phyloP scores from a whole-genome alignment of 2,329 filamentous ascomycete species.

The Pseudogymnoascus sp. region DNA sequence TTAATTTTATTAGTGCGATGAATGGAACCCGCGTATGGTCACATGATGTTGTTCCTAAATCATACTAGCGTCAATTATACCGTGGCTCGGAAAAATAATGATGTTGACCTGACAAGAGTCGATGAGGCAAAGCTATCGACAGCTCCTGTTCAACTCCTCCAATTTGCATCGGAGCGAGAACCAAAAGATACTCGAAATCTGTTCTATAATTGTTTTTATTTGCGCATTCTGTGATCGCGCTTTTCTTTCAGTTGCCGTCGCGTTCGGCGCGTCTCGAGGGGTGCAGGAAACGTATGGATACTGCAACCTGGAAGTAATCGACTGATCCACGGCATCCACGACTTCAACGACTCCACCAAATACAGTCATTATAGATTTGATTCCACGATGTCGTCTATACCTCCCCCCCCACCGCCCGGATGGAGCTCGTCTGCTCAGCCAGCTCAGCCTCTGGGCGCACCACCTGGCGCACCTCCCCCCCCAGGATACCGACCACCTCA shows the following conservation, averaged over 20 bases:
- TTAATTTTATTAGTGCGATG: constrained; percentile 9
- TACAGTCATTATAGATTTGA: background rate
- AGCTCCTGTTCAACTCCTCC: constrained; percentile 7
- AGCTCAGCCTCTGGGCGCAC: constrained; percentile 39
- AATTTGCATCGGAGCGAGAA: constrained; percentile 2
- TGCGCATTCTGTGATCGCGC: constrained; percentile 8
- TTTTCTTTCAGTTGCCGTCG: constrained; percentile 12
- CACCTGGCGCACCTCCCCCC: constrained; percentile 57
- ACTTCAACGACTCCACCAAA: constrained; percentile 10
- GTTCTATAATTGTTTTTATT: constrained; percentile 5
- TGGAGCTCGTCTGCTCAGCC: constrained; percentile 46
- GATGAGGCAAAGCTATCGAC: constrained; percentile 6
- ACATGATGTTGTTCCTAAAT: background rate
- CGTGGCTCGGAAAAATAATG: constrained; percentile 10
- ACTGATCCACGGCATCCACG: background rate
- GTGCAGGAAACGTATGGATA: constrained; percentile 4
- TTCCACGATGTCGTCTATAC: constrained; percentile 46
- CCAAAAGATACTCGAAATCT: constrained; percentile 9
- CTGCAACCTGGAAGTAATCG: constrained; percentile 4
- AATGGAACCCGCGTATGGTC: background rate
- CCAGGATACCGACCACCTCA: constrained; percentile 74
- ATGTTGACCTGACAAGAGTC: constrained; percentile 8
- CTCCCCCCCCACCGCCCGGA: constrained; percentile 60
- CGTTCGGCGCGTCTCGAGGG: constrained; percentile 11
- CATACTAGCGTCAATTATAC: background rate